Evolutionary conservation across 805 yeast species (phyloP), one percentile per base, ranked within the genome.

Genomic region (Nakazawaea siamensis): DNA sequence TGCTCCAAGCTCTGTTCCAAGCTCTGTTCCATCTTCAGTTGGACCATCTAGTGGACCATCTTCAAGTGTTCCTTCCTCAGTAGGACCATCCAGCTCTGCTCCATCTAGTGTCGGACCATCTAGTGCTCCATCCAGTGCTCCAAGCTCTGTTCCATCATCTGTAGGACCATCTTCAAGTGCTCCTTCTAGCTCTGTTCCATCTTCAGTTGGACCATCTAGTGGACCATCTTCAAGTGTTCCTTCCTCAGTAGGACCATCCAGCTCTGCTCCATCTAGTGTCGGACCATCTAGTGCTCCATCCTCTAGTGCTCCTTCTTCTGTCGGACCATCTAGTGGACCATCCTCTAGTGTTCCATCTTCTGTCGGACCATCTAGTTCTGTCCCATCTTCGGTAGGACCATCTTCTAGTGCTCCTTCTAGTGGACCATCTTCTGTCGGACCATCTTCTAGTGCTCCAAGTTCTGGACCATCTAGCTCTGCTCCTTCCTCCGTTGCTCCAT

Each of bases 201-300:
- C 35, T 17, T 17, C 29, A 21, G 14, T 15, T 24, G 29, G 29
- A 6, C 35, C 28, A 32, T 32, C 29, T n/a, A 18, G 35, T 32
- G 25, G 4, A 13, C 16, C 31, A 26, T n/a, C 31, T 18, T 23
- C 30, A 33, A n/a, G 31, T 18, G 21, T 28, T 7, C 12, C 24
- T 11, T 21, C 26, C 2, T 26, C n/a, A n/a, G n/a, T n/a, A n/a
- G n/a, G n/a, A n/a, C 24, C 17, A 13, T 21, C 27, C 7, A n/a
- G n/a, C n/a, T n/a, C n/a, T 6, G 5, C 33, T 3, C 6, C 15
- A 9, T 19, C 33, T 12, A 29, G 23, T 19, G 25, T 11, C 11
- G 8, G 8, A 6, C 26, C 33, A 31, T 31, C 33, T 11, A 31
- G 33, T 31, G 27, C 27, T 24, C 15, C 15, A 24, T 24, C 27